Evolutionary conservation across 352 stramenopile species (phyloP).

Genomic region (Blastocystis sp.): DNA sequence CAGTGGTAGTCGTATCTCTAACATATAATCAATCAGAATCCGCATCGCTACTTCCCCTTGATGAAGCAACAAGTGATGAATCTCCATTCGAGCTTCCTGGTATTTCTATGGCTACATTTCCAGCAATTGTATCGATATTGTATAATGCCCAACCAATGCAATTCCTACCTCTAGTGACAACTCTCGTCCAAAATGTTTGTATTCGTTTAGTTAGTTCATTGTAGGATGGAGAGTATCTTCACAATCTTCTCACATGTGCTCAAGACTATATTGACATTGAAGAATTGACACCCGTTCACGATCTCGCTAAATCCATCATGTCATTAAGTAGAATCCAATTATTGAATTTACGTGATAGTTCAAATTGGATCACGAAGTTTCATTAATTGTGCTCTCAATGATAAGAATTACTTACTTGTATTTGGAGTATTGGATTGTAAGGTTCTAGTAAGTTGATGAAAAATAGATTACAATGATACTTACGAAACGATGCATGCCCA

Average conservation of each 20-base stretch:
- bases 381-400: neutral
- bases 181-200: constrained; percentile 22
- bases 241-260: neutral
- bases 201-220: neutral
- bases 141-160: neutral
- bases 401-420: constrained; percentile 10
- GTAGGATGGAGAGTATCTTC: neutral
- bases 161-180: neutral
- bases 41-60: neutral
- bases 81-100: neutral
- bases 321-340: neutral
- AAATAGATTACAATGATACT: constrained; percentile 46
- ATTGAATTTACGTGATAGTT: neutral
- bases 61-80: neutral
- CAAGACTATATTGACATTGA: constrained; percentile 13
- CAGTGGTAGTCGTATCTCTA: no score
- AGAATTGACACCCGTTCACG: constrained; percentile 20
- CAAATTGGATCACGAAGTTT: neutral
- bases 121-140: neutral
- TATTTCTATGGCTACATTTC: constrained; percentile 28
- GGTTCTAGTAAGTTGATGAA: neutral
- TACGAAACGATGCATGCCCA: constrained; percentile 38
- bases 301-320: neutral
- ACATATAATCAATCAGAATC: neutral
- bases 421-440: constrained; percentile 39